Evolutionary conservation across 2,329 filamentous ascomycete species (phyloP).

Genomic region (Diaporthe nobilis): DNA sequence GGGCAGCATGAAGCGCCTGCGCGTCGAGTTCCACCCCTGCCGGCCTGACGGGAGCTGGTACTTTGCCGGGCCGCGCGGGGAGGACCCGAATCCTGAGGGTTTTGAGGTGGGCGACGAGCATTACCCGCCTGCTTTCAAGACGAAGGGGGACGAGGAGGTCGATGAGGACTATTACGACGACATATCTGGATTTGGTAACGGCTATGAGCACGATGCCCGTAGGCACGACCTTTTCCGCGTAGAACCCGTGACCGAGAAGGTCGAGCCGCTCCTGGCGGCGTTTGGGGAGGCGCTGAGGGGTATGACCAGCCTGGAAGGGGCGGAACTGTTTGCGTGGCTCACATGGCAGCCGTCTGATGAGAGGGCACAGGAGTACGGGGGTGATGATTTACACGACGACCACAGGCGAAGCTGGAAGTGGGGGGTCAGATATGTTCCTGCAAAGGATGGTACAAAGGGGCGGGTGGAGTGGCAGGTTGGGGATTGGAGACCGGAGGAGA

Average conservation of each 20-base stretch:
- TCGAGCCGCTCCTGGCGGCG: slow-evolving; percentile 46
- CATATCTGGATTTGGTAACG: not conserved
- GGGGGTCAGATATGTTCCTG: not conserved
- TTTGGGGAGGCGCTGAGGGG: slow-evolving; percentile 45
- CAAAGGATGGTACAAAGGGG: slow-evolving; percentile 32
- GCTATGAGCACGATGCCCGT: slow-evolving; percentile 29
- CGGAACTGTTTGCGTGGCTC: slow-evolving; percentile 46
- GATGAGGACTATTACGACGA: slow-evolving; percentile 22
- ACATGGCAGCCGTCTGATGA: slow-evolving; percentile 45
- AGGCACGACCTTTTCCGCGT: slow-evolving; percentile 45
- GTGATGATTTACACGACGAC: not conserved
- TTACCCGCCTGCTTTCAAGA: slow-evolving; percentile 43
- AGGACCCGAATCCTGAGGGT: slow-evolving; percentile 43
- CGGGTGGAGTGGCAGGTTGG: slow-evolving; percentile 47
- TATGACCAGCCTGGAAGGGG: slow-evolving; percentile 46
- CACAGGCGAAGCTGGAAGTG: not conserved
- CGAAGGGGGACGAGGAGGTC: slow-evolving; percentile 43
- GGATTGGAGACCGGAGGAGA: slow-evolving; percentile 45
- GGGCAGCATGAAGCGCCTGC: slow-evolving; percentile 43
- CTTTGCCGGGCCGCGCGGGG: slow-evolving; percentile 46
- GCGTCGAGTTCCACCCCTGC: slow-evolving; percentile 44
- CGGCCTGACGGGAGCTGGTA: slow-evolving; percentile 46
- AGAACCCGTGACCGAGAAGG: slow-evolving; percentile 41
- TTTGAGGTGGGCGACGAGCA: slow-evolving; percentile 45
- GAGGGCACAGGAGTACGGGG: slow-evolving; percentile 34